These are phyloP conservation scores for Russula virescens DNA, from an alignment of 768 basidiomycete genomes.

Conservation along the genomic window DNA sequence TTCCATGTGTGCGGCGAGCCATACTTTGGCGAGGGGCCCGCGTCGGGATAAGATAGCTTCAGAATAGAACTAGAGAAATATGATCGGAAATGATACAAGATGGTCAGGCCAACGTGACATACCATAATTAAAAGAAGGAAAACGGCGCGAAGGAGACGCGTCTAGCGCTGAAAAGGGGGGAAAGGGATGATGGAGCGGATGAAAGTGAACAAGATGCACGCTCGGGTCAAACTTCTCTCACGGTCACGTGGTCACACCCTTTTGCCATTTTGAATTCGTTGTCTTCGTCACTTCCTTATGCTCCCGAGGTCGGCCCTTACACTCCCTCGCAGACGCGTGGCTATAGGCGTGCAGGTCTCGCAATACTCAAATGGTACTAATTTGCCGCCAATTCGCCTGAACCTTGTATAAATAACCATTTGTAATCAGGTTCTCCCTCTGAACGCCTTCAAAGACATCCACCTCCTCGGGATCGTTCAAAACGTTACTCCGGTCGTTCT, in stretches of 20 bases:
- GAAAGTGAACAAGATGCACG: not conserved
- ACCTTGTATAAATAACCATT: not conserved
- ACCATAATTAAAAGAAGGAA: constrained; percentile 24
- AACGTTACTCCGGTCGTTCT: not conserved
- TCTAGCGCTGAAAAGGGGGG: constrained; percentile 12
- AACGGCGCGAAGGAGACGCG: constrained; percentile 7
- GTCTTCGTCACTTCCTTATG: constrained; percentile 9
- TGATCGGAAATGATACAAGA: constrained; percentile 6
- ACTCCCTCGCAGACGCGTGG: constrained; percentile 9
- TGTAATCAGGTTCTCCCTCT: not conserved
- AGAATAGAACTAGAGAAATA: constrained; percentile 66
- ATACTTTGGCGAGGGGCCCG: constrained; percentile 93
- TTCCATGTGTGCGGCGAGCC: constrained; percentile 99
- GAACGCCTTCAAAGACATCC: not conserved
- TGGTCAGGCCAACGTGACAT: not conserved
- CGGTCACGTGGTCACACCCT: not conserved
- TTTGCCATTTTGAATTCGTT: no score
- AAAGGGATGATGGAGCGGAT: constrained; percentile 8
- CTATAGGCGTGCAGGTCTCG: not conserved
- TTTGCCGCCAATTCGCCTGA: not conserved
- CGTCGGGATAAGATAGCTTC: constrained; percentile 91
- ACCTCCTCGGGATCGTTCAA: constrained; percentile 8
- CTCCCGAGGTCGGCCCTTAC: constrained; percentile 19
- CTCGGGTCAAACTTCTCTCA: not conserved
- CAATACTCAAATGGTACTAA: constrained; percentile 13